Conservation (phyloP, 352 stramenopile species). For the Globisporangium abappressorium region DNA sequence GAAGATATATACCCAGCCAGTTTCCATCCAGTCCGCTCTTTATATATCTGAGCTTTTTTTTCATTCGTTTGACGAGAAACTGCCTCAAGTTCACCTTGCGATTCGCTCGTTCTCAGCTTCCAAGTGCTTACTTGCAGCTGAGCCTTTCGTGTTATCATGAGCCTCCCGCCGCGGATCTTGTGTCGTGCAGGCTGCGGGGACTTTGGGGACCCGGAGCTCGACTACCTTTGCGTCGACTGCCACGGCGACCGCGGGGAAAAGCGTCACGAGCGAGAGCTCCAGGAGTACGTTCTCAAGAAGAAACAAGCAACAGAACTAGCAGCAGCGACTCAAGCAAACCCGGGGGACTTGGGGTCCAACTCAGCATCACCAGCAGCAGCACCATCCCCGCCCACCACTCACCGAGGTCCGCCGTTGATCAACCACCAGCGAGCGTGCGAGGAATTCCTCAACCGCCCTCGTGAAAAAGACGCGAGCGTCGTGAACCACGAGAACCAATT, state of each 20-base stretch:
- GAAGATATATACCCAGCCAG: background rate
- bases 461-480: slow-evolving; percentile 38
- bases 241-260: slow-evolving; percentile 50
- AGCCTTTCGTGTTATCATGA: slow-evolving; percentile 29
- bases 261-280: slow-evolving; percentile 39
- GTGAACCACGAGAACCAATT: slow-evolving; percentile 51
- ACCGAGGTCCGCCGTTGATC: slow-evolving; percentile 37
- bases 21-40: background rate
- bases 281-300: slow-evolving; percentile 27
- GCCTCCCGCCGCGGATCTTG: slow-evolving; percentile 36
- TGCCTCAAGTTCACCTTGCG: background rate
- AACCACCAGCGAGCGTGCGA: slow-evolving; percentile 59
- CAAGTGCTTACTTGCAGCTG: no score
- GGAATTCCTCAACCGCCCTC: slow-evolving; percentile 36
- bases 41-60: background rate
- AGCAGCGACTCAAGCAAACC: background rate
- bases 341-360: background rate
- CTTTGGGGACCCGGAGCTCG: slow-evolving; percentile 53
- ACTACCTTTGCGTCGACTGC: slow-evolving; percentile 66
- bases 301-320: background rate
- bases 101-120: background rate
- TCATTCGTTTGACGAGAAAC: background rate
- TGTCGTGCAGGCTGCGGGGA: slow-evolving; percentile 58
- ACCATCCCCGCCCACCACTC: slow-evolving; percentile 4
- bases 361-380: background rate